Conservation (phyloP, 2,329 filamentous ascomycete species). For the Chalara sp. region DNA sequence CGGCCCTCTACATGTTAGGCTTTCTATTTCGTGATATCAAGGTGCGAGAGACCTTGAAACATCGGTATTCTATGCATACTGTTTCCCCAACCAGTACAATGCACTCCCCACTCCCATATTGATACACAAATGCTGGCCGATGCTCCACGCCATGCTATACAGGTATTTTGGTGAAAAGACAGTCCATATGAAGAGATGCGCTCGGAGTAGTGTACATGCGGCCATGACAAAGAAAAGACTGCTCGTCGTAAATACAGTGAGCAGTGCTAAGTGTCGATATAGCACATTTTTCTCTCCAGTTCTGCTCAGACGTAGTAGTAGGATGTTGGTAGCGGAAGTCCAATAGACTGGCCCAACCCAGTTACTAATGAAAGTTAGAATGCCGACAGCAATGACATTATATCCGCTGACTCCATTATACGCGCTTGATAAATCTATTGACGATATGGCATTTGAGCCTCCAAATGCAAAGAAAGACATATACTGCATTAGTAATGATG, state of each 20-base stretch:
- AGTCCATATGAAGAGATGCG: conserved; percentile 96
- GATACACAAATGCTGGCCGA: conserved; percentile 72
- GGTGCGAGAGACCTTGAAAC: too few relatives aligned
- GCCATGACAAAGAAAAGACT: conserved; percentile 73
- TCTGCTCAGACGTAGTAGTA: conserved; percentile 40
- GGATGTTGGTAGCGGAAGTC: conserved; percentile 57
- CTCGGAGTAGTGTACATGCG: conserved; percentile 75
- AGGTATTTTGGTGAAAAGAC: conserved; percentile 97
- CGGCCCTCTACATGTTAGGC: too few relatives aligned
- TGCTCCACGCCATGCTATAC: conserved; percentile 82
- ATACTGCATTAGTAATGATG: conserved; percentile 71
- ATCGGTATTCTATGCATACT: conserved; percentile 17
- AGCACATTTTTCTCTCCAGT: conserved; percentile 9
- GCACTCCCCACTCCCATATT: conserved; percentile 58
- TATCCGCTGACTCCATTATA: conserved; percentile 88
- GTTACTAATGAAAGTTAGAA: conserved; percentile 81
- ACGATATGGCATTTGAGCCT: conserved; percentile 90
- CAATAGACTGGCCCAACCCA: conserved; percentile 92
- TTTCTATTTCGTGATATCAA: too few relatives aligned
- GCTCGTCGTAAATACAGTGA: conserved; percentile 64
- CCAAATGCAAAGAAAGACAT: conserved; percentile 84
- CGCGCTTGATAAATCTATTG: conserved; percentile 87
- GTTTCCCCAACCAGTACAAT: conserved; percentile 46
- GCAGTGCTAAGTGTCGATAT: conserved; percentile 48
- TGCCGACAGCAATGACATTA: conserved; percentile 71